Conservation (phyloP, 805 yeast genomes). For the Nakazawaea laoshanensis region DNA sequence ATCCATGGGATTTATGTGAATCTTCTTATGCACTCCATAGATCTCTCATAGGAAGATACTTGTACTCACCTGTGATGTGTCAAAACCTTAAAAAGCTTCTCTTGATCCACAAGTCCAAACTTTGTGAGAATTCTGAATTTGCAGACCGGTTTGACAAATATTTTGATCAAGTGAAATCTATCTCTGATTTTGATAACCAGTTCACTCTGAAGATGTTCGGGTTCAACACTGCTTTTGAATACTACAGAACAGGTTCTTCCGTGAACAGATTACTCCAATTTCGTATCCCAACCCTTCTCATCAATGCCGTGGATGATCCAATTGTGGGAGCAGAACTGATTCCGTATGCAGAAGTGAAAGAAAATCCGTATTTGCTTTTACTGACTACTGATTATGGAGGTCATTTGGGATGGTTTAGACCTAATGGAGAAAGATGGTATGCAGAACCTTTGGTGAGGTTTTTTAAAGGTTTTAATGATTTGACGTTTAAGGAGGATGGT, state of each 20-base stretch:
- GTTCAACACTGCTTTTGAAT: constrained; percentile 52
- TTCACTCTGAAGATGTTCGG: constrained; percentile 65
- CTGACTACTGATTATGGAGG: constrained; percentile 67
- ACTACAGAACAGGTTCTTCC: constrained; percentile 59
- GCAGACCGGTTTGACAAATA: constrained; percentile 14
- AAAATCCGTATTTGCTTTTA: constrained; percentile 53
- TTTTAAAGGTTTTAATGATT: constrained; percentile 25
- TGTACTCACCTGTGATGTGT: constrained; percentile 47
- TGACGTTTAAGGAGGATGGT: not conserved
- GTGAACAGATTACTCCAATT: constrained; percentile 39
- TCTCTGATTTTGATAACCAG: constrained; percentile 53
- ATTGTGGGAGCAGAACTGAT: constrained; percentile 44
- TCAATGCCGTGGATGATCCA: constrained; percentile 73
- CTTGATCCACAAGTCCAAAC: constrained; percentile 29
- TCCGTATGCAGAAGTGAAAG: constrained; percentile 40
- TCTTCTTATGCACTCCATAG: constrained; percentile 35
- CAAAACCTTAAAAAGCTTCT: constrained; percentile 34
- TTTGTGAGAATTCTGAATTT: constrained; percentile 22
- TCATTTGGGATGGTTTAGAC: constrained; percentile 71
- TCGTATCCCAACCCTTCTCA: constrained; percentile 52
- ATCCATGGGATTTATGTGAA: constrained; percentile 66
- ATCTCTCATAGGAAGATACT: constrained; percentile 30
- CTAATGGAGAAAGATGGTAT: constrained; percentile 60
- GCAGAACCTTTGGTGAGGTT: constrained; percentile 39
- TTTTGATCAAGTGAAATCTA: constrained; percentile 20